These are phyloP conservation scores for Turnera subulata DNA, from an alignment of 345 rosid species.

Conservation along the genomic window DNA sequence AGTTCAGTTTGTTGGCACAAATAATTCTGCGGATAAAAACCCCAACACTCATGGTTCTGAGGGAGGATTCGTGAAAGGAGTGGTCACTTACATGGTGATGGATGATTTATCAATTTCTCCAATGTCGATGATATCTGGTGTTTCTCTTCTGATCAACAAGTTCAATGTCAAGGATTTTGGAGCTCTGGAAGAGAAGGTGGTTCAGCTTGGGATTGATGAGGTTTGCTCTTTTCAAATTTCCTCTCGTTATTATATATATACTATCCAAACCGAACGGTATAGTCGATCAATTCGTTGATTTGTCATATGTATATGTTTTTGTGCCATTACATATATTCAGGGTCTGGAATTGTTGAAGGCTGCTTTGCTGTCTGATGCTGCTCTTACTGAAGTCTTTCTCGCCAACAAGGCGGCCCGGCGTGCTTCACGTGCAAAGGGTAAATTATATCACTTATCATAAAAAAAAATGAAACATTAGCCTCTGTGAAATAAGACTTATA, in stretches of 20 bases:
- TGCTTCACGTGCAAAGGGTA: too few species aligned
- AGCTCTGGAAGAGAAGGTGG: conserved; percentile 4
- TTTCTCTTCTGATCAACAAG: conserved; percentile 14
- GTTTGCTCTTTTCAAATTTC: not conserved
- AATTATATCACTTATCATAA: too few species aligned
- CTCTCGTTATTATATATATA: not conserved
- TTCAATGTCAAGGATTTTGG: conserved; percentile 16
- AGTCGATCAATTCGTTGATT: too few species aligned
- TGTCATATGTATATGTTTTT: too few species aligned
- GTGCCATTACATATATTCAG: too few species aligned
- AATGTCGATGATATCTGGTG: conserved; percentile 7
- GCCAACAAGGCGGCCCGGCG: too few species aligned
- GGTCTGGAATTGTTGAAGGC: not conserved
- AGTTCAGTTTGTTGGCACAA: not conserved
- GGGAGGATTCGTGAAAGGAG: conserved; percentile 13
- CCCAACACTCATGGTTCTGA: too few species aligned
- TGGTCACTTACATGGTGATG: conserved; percentile 5
- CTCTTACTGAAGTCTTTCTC: not conserved
- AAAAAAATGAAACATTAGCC: too few species aligned
- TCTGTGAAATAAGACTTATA: too few species aligned
- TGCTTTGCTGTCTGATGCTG: not conserved
- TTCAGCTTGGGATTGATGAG: conserved; percentile 10
- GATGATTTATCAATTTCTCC: conserved; percentile 16
- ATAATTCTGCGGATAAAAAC: not conserved
- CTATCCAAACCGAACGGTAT: too few species aligned